Percentiles rank a stretch among this genome's conserved stretches.
Conservation (phyloP, 768 basidiomycete genomes). For the Tulasnella sp. region DNA sequence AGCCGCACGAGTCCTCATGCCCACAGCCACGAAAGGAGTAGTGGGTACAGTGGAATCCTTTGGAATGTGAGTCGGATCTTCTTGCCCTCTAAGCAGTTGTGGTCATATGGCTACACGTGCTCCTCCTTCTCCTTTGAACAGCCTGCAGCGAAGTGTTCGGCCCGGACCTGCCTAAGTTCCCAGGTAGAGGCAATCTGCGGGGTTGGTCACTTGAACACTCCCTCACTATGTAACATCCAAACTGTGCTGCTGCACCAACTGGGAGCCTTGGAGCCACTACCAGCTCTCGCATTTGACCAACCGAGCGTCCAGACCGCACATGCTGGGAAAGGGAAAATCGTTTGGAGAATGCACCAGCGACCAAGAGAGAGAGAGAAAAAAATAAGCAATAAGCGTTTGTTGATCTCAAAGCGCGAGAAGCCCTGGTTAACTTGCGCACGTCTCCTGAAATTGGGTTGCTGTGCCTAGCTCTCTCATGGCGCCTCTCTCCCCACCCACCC, state of each 20-base stretch:
- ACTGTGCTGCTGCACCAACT: background rate
- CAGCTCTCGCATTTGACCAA: background rate
- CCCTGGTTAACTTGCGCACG: background rate
- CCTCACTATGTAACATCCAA: background rate
- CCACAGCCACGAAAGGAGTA: background rate
- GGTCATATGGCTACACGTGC: background rate
- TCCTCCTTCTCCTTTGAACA: background rate
- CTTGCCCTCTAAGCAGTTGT: background rate
- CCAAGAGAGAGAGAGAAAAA: background rate
- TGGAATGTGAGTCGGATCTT: background rate
- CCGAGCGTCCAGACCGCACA: background rate
- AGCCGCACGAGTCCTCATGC: background rate
- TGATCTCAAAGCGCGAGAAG: background rate
- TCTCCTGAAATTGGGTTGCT: background rate
- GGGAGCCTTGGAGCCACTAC: background rate
- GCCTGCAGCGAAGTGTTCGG: background rate
- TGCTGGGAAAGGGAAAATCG: background rate
- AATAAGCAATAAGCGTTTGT: constrained; percentile 4
- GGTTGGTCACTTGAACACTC: background rate
- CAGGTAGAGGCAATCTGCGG: constrained; percentile 3
- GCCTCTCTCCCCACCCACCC: background rate
- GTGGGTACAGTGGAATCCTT: background rate
- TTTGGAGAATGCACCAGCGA: background rate
- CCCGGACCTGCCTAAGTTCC: background rate
- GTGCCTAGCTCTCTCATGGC: background rate